A percentile compares a stretch with the other conserved stretches of the same genome.
Evolutionary conservation across 495 filamentous ascomycete species (phyloP).

Genomic region (Lasiosphaeria miniovina): DNA sequence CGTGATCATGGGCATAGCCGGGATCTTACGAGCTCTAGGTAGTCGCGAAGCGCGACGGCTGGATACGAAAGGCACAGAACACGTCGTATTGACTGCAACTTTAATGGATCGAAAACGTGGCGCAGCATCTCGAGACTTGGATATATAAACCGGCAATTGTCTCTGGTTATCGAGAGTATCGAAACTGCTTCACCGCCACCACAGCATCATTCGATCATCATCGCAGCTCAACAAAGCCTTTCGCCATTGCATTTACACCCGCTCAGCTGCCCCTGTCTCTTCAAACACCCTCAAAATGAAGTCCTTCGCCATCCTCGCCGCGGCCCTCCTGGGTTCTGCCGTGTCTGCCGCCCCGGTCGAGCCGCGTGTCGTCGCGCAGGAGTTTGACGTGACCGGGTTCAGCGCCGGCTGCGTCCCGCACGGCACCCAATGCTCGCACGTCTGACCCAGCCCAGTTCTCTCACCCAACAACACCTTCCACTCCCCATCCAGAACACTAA

Average conservation of each 20-base stretch:
- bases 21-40: too few species aligned
- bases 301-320: slow-evolving; percentile 9
- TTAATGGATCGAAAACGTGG: neutral
- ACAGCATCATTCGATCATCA: neutral
- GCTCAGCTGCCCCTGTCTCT: neutral
- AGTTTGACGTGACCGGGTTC: slow-evolving; percentile 27
- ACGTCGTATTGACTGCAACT: too few species aligned
- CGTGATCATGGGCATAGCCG: too few species aligned
- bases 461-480: neutral
- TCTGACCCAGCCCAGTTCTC: neutral
- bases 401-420: slow-evolving; percentile 30
- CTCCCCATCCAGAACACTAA: neutral
- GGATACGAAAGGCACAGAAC: too few species aligned
- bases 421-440: slow-evolving; percentile 32
- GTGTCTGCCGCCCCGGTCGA: slow-evolving; percentile 22
- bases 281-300: slow-evolving; percentile 16
- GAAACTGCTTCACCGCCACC: neutral
- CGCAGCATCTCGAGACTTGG: neutral
- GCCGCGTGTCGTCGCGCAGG: slow-evolving; percentile 20
- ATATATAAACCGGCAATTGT: neutral
- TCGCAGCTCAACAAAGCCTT: neutral
- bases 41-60: too few species aligned
- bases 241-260: neutral
- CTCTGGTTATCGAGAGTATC: neutral
- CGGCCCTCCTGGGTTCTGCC: slow-evolving; percentile 11